A percentile compares a stretch with the other conserved stretches of the same genome.
Conservation (phyloP, 495 filamentous ascomycete species). For the Annulohypoxylon nitens region DNA sequence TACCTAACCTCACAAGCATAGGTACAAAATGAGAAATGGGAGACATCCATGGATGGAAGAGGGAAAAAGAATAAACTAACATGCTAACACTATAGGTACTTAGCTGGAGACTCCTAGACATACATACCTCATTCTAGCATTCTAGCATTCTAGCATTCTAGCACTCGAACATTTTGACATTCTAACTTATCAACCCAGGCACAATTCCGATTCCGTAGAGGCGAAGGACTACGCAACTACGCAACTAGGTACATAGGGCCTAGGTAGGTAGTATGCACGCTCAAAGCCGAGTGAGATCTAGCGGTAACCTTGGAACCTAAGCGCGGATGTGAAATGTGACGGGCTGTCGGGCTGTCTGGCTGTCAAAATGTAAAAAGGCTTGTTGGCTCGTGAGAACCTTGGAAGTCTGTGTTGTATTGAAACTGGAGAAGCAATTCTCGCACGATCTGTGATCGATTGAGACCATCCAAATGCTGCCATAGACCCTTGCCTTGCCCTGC, state of each 20-base stretch:
- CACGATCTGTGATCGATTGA: conserved; percentile 32
- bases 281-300: conserved; percentile 6
- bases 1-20: not conserved
- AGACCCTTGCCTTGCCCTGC: not conserved
- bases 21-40: not conserved
- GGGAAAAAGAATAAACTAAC: not conserved
- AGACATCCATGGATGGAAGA: no score
- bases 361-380: conserved; percentile 6
- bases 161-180: no score
- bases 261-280: not conserved
- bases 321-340: conserved; percentile 20
- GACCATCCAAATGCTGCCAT: not conserved
- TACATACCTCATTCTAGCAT: not conserved
- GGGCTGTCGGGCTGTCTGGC: not conserved
- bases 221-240: no score
- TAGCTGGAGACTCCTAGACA: no score
- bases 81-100: not conserved
- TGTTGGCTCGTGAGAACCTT: not conserved
- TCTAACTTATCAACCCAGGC: not conserved
- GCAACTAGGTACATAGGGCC: not conserved
- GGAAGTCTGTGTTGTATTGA: conserved; percentile 26
- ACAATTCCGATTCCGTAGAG: not conserved
- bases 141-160: no score
- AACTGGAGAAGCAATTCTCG: conserved; percentile 34
- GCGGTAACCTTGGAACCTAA: not conserved